phyloP scores from a whole-genome alignment of 371 early-diverging fungal genomes.

The Caulochytrium protostelioides region DNA sequence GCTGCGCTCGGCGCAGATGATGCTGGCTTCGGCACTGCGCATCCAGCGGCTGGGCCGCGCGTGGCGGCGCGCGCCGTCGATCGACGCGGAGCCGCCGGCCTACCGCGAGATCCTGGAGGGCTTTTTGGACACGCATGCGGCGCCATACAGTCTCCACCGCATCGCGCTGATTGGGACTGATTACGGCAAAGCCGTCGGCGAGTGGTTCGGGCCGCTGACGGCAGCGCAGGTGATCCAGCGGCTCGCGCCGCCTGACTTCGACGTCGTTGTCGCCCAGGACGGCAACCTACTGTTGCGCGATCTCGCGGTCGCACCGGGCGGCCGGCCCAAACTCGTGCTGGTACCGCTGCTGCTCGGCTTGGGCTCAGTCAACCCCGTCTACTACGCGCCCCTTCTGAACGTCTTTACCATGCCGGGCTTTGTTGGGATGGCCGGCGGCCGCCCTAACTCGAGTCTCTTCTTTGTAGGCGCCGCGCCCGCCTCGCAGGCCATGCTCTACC shows the following conservation, averaged over 20 bases:
- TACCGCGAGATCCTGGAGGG: slow-evolving; percentile 40
- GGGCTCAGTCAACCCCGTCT: slow-evolving; percentile 61
- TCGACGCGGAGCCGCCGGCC: not conserved
- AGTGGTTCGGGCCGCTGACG: slow-evolving; percentile 91
- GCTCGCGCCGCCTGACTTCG: no score
- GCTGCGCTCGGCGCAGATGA: slow-evolving; percentile 81
- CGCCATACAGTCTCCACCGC: slow-evolving; percentile 75
- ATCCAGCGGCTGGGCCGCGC: slow-evolving; percentile 14
- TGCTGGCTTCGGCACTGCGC: slow-evolving; percentile 64
- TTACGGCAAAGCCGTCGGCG: slow-evolving; percentile 69
- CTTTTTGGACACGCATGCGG: slow-evolving; percentile 60
- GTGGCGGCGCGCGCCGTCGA: not conserved
- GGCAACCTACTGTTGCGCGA: not conserved
- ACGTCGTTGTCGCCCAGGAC: no score
- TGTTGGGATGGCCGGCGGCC: slow-evolving; percentile 4
- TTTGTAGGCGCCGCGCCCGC: no score
- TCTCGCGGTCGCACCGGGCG: not conserved
- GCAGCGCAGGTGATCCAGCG: slow-evolving; percentile 79
- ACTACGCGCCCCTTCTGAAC: slow-evolving; percentile 28
- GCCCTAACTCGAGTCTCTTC: no score
- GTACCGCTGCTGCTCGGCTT: slow-evolving; percentile 72
- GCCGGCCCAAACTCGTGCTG: slow-evolving; percentile 53
- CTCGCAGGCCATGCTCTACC: no score
- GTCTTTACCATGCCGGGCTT: slow-evolving; percentile 1
- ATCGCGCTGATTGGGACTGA: slow-evolving; percentile 67